Evolutionary conservation across 2,329 filamentous ascomycete species (phyloP).

Genomic region (Aspergillus sp.): DNA sequence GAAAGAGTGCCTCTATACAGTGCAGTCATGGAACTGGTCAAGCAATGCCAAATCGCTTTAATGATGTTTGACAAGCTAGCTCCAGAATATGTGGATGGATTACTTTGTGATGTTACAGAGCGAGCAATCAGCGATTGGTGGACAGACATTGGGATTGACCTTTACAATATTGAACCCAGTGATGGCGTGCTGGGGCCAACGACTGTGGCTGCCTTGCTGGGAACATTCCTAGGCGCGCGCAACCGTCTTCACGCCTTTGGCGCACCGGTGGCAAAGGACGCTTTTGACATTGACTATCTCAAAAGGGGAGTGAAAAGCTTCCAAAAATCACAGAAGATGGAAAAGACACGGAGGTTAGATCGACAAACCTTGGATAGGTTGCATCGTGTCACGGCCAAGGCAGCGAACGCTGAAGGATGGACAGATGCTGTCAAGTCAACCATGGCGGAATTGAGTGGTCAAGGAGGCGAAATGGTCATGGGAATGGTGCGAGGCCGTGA

Average conservation of each 20-base stretch:
- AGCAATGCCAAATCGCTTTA: slow-evolving; percentile 81
- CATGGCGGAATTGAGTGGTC: slow-evolving; percentile 84
- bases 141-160: slow-evolving; percentile 83
- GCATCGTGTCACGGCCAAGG: slow-evolving; percentile 79
- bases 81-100: slow-evolving; percentile 81
- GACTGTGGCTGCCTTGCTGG: slow-evolving; percentile 78
- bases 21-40: slow-evolving; percentile 80
- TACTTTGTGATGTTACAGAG: slow-evolving; percentile 90
- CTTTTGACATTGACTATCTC: slow-evolving; percentile 74
- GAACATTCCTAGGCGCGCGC: slow-evolving; percentile 78
- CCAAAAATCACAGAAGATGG: slow-evolving; percentile 78
- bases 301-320: slow-evolving; percentile 81
- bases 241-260: slow-evolving; percentile 81
- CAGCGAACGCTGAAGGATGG: slow-evolving; percentile 82
- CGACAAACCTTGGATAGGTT: slow-evolving; percentile 72
- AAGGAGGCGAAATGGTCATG: slow-evolving; percentile 88
- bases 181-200: slow-evolving; percentile 90
- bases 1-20: slow-evolving; percentile 70
- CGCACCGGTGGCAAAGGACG: slow-evolving; percentile 79
- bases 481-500: slow-evolving; percentile 85
- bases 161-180: slow-evolving; percentile 84
- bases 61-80: slow-evolving; percentile 80
- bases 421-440: slow-evolving; percentile 91
- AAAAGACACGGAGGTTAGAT: slow-evolving; percentile 70
- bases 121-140: slow-evolving; percentile 89